Percentiles rank a stretch among this genome's conserved stretches.
These are phyloP conservation scores for Curvularia lunata DNA, from an alignment of 2,329 filamentous ascomycete species.

Conservation along the genomic window DNA sequence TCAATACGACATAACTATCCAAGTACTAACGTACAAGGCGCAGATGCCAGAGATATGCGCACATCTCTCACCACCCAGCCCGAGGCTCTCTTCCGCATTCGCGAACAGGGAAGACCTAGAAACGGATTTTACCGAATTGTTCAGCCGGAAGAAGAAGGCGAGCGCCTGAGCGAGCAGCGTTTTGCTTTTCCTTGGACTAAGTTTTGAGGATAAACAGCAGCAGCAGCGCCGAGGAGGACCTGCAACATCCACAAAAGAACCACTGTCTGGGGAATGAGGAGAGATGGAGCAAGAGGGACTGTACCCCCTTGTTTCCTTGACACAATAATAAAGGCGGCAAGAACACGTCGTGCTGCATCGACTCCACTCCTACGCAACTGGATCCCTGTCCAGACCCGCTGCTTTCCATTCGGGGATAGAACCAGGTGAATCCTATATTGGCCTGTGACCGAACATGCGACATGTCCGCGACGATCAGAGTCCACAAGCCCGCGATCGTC, in stretches of 20 bases:
- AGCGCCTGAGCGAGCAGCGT: constrained; percentile 1
- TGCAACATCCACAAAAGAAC: neutral
- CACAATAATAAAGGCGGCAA: neutral
- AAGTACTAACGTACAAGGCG: neutral
- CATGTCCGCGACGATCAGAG: neutral
- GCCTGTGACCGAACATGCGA: neutral
- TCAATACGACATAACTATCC: neutral
- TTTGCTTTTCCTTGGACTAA: neutral
- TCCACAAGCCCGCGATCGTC: neutral
- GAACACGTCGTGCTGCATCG: neutral
- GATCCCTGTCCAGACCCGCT: neutral
- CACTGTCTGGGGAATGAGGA: neutral
- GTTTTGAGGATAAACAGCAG: neutral
- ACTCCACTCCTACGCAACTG: neutral
- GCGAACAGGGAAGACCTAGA: constrained; percentile 23
- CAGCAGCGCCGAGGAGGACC: neutral
- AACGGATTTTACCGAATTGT: constrained; percentile 41
- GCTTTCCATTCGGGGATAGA: neutral
- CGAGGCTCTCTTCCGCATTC: constrained; percentile 16
- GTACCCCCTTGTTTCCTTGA: neutral
- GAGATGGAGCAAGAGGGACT: neutral
- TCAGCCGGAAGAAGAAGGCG: constrained; percentile 20
- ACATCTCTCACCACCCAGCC: constrained; percentile 21
- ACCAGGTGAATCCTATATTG: neutral
- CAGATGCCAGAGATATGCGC: constrained; percentile 39